Evolutionary conservation across 164 flowering plant species (phyloP), one percentile per base, ranked within the genome.

Genomic region (Macadamia tetraphylla): DNA sequence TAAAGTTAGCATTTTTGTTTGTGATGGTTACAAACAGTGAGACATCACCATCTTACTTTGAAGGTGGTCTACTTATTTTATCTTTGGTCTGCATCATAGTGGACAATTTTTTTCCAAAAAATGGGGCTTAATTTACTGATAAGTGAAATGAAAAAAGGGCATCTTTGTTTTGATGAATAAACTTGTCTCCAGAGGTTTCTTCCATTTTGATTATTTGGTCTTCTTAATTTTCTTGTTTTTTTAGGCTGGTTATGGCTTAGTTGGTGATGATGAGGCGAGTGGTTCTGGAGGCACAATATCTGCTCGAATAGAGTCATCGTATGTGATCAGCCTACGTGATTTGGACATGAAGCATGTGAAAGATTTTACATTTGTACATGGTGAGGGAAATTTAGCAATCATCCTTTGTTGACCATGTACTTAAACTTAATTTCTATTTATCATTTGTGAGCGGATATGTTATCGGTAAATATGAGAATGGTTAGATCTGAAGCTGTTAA

Each of bases 331-430:
- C 71, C 68, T 94, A 60, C 84, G 94, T 40, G 99, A 94, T 70
- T 80, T 94, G 80, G 97, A 88, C 62, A 85, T 94, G 87, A 92
- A 86, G 82, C 99, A 94, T 73, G 86, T 92, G 18, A 94, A 92
- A 76, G 99, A 94, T 77, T 92, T 92, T 66, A 74, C 79, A 73
- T 94, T 89, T 83, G 77, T 92, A 52, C 87, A 94, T 66, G 99
- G 99, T 94, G 74, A 82, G 93, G 65, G 58, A 52, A 12, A 51
- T 44, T 60, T 9, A 30, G 44, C 14, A 58, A 52, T 59, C 58
- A 23, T 55, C 29, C 40, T 6, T 56, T 5, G 17, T 62, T 66
- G 31, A 46, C 63, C 13, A 53, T 67, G 61, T 57, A 18, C 60
- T 67, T 48, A 15, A n/a, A 11, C 23, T 31, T 53, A 32, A 7